Percentiles rank a stretch among this genome's conserved stretches.
Evolutionary conservation across 169 alveolate species (phyloP).

Genomic region (Plasmodium gonderi): DNA sequence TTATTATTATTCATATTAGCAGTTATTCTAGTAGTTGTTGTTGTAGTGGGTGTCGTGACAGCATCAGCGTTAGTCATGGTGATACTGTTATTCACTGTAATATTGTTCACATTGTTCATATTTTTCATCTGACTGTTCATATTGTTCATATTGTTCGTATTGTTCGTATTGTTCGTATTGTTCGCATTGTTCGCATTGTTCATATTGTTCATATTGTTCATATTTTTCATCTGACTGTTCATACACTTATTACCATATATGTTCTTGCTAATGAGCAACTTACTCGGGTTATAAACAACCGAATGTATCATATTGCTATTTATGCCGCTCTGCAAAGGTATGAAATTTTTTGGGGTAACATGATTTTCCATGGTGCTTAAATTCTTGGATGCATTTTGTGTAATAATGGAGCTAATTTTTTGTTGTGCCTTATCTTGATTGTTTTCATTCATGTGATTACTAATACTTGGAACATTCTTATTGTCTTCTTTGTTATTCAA

Average conservation of each 20-base stretch:
- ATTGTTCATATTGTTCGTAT: no score
- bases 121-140: no score
- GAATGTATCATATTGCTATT: constrained; percentile 9
- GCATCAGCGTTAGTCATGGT: no score
- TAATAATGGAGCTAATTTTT: neutral
- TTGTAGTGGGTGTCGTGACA: no score
- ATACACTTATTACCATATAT: constrained; percentile 4
- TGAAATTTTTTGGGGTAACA: neutral
- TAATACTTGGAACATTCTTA: no score
- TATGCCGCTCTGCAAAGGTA: neutral
- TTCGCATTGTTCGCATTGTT: neutral
- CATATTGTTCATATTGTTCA: neutral
- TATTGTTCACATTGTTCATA: no score
- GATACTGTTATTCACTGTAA: no score
- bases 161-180: no score
- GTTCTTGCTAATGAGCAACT: constrained; percentile 21
- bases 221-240: neutral
- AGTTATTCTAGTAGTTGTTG: no score
- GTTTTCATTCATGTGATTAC: neutral
- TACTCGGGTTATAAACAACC: constrained; percentile 7
- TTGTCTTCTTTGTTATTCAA: neutral
- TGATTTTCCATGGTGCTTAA: neutral
- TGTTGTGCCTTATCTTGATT: neutral
- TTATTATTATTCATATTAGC: neutral
- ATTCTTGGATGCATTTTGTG: neutral